A percentile compares a stretch with the other conserved stretches of the same genome.
Evolutionary conservation across 495 filamentous ascomycete species (phyloP).

Genomic region (Rostrohypoxylon terebratum): DNA sequence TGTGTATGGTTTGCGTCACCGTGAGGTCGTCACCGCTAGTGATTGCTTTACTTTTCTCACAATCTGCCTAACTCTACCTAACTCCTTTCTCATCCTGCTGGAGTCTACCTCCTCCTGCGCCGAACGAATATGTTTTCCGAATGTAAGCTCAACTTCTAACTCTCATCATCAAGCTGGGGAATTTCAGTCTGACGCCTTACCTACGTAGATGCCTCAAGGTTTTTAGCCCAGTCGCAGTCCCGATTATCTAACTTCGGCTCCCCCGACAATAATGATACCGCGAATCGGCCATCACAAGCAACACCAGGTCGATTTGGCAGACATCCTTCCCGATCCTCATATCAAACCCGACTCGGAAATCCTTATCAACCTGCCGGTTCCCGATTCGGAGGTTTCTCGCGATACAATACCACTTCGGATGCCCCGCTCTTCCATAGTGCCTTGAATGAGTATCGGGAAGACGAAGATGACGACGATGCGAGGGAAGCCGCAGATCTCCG

Average conservation of each 20-base stretch:
- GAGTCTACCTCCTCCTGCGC: constrained; percentile 51
- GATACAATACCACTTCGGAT: constrained; percentile 71
- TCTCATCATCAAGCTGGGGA: constrained; percentile 18
- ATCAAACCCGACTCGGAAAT: constrained; percentile 64
- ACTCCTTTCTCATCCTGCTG: constrained; percentile 36
- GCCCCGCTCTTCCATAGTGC: constrained; percentile 92
- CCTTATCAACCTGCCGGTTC: constrained; percentile 77
- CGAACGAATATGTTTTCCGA: constrained; percentile 86
- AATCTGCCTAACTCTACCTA: constrained; percentile 31
- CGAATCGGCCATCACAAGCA: constrained; percentile 49
- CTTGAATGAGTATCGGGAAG: constrained; percentile 81
- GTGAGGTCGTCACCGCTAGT: constrained; percentile 40
- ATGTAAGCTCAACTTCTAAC: constrained; percentile 71
- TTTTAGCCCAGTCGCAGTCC: constrained; percentile 97
- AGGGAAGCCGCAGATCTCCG: constrained; percentile 93
- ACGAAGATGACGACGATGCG: constrained; percentile 92
- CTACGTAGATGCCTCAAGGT: constrained; percentile 88
- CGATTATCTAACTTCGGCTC: constrained; percentile 73
- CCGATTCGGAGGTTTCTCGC: constrained; percentile 79
- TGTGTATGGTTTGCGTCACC: constrained; percentile 44
- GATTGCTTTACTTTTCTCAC: constrained; percentile 32
- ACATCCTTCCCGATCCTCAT: constrained; percentile 53
- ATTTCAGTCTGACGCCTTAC: constrained; percentile 30
- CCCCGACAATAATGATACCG: constrained; percentile 65
- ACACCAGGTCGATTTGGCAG: constrained; percentile 54